phyloP scores from a whole-genome alignment of 2,329 filamentous ascomycete species.

The Pseudogymnoascus sp. region DNA sequence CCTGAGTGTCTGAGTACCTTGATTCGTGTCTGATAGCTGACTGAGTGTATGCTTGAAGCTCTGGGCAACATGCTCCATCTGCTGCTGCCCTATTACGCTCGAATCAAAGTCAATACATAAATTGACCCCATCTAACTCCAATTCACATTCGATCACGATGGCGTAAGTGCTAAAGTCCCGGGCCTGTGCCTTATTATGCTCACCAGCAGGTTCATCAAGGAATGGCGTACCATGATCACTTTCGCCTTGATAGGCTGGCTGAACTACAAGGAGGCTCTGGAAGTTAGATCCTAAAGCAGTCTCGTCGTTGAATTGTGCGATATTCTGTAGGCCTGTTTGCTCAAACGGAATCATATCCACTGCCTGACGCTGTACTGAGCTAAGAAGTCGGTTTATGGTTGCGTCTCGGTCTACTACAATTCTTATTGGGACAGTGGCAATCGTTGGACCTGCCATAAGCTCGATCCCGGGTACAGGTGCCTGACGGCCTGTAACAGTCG shows the following conservation, averaged over 20 bases:
- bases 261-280: slow-evolving; percentile 18
- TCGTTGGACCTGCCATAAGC: slow-evolving; percentile 34
- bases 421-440: slow-evolving; percentile 34
- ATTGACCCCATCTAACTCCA: background rate
- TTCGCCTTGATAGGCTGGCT: slow-evolving; percentile 10
- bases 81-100: background rate
- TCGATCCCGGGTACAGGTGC: slow-evolving; percentile 31
- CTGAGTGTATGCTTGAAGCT: background rate
- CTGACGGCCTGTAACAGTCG: slow-evolving; percentile 33
- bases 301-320: slow-evolving; percentile 14
- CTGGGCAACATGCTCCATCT: background rate
- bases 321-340: slow-evolving; percentile 30
- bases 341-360: slow-evolving; percentile 43
- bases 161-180: slow-evolving; percentile 3
- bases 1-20: background rate
- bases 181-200: background rate
- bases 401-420: slow-evolving; percentile 10
- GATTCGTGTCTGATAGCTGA: background rate
- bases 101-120: slow-evolving; percentile 8
- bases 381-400: background rate
- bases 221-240: background rate
- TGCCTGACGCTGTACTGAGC: slow-evolving; percentile 23
- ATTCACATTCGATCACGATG: background rate
- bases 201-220: background rate
- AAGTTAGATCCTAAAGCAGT: slow-evolving; percentile 16